Percentiles rank a stretch among this genome's conserved stretches.
Evolutionary conservation across 495 filamentous ascomycete genomes (phyloP).

Genomic region (Aspergillus mulundensis): DNA sequence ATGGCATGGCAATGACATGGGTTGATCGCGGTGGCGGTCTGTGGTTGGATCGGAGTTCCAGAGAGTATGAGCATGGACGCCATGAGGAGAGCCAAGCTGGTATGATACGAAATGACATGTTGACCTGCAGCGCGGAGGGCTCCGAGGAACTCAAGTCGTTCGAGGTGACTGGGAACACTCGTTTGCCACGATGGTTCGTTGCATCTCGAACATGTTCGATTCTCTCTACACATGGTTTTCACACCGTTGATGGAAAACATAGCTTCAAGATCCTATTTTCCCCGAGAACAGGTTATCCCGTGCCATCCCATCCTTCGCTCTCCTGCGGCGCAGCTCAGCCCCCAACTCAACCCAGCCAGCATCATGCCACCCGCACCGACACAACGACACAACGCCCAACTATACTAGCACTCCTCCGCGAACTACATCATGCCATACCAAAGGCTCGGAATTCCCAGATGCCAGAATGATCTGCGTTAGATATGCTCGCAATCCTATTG

Average conservation of each 20-base stretch:
- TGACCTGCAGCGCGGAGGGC: too few species aligned
- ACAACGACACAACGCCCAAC: background rate
- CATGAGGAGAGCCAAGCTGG: too few species aligned
- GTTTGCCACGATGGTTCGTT: background rate
- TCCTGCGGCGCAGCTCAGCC: background rate
- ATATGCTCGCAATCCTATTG: background rate
- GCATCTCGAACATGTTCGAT: background rate
- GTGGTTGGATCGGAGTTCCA: too few species aligned
- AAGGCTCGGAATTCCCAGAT: background rate
- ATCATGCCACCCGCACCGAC: slow-evolving; percentile 1
- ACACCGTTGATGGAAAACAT: background rate
- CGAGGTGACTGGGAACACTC: too few species aligned
- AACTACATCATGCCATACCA: background rate
- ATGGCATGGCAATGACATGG: slow-evolving; percentile 1
- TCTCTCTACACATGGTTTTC: background rate
- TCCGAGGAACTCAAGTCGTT: too few species aligned
- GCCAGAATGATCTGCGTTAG: background rate
- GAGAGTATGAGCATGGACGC: too few species aligned
- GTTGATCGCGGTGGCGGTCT: too few species aligned
- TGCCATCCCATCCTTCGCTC: background rate
- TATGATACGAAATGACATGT: too few species aligned
- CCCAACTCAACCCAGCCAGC: background rate
- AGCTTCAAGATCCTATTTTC: background rate
- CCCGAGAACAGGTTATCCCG: background rate
- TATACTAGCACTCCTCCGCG: background rate